Conservation (phyloP, 352 stramenopile genomes). For the Blastocystis sp. region DNA sequence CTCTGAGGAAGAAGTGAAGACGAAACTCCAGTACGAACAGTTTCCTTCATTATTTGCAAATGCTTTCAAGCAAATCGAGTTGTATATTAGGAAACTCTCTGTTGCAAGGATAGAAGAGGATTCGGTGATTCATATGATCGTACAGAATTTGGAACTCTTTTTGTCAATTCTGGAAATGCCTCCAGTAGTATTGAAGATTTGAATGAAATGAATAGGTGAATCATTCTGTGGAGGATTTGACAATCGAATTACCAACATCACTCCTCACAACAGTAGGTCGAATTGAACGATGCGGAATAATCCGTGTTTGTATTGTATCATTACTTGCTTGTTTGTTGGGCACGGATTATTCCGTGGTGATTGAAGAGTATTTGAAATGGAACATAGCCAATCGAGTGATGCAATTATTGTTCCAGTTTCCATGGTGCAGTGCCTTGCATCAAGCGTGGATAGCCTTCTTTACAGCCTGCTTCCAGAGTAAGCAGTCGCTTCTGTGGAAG, state of each 20-base stretch:
- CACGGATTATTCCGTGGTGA: not conserved
- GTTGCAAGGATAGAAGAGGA: not conserved
- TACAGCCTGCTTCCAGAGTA: not conserved
- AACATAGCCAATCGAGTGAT: not conserved
- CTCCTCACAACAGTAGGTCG: not conserved
- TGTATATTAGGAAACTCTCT: not conserved
- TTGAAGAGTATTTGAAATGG: not conserved
- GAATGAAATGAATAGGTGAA: not conserved
- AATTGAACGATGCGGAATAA: not conserved
- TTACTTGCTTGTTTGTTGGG: not conserved
- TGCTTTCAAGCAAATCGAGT: no score
- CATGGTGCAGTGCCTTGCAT: slow-evolving; percentile 17
- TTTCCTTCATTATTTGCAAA: not conserved
- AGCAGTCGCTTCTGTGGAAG: not conserved
- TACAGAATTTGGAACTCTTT: not conserved
- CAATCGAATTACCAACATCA: not conserved
- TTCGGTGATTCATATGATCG: not conserved
- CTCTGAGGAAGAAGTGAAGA: not conserved
- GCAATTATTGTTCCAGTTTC: not conserved
- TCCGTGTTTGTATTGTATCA: not conserved
- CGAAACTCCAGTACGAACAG: not conserved
- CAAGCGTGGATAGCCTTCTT: not conserved
- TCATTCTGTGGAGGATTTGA: not conserved
- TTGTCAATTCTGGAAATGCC: not conserved
- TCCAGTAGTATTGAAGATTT: not conserved